Evolutionary conservation across 805 yeast genomes (phyloP).

Genomic region (Candida insectalens): DNA sequence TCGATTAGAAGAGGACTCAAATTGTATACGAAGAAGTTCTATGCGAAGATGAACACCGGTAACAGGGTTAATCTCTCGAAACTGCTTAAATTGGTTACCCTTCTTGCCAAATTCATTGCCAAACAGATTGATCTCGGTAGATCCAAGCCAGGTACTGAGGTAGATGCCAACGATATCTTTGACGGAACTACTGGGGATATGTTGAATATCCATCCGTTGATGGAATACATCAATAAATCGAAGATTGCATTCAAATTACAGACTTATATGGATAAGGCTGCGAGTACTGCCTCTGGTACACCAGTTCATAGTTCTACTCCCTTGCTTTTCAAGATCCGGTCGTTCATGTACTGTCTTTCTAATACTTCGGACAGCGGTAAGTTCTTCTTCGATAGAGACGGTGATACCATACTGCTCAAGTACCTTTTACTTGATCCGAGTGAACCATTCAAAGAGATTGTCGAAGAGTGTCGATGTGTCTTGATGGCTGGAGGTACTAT

Average conservation of each 20-base stretch:
- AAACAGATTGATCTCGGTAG: constrained; percentile 19
- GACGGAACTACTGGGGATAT: constrained; percentile 54
- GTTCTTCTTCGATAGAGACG: constrained; percentile 47
- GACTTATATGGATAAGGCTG: constrained; percentile 39
- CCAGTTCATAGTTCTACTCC: constrained; percentile 39
- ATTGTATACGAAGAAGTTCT: constrained; percentile 49
- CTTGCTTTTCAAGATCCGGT: constrained; percentile 51
- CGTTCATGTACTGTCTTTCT: constrained; percentile 53
- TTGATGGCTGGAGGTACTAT: constrained; percentile 91
- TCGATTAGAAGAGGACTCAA: constrained; percentile 38
- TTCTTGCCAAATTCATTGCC: constrained; percentile 39
- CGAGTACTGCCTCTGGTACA: not conserved
- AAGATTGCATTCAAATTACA: constrained; percentile 83
- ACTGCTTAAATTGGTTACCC: constrained; percentile 44
- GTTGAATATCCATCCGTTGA: constrained; percentile 59
- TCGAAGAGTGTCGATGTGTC: constrained; percentile 58
- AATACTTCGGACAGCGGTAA: constrained; percentile 78
- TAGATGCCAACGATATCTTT: constrained; percentile 45
- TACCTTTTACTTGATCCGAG: constrained; percentile 79
- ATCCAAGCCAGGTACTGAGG: constrained; percentile 41
- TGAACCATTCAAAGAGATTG: constrained; percentile 53
- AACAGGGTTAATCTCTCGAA: constrained; percentile 65
- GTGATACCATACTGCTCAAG: constrained; percentile 31
- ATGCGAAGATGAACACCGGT: constrained; percentile 54
- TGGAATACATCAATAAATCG: constrained; percentile 50